Base-by-base conservation (phyloP, 31 red algal genomes). In the Endocladia muricata region DNA sequence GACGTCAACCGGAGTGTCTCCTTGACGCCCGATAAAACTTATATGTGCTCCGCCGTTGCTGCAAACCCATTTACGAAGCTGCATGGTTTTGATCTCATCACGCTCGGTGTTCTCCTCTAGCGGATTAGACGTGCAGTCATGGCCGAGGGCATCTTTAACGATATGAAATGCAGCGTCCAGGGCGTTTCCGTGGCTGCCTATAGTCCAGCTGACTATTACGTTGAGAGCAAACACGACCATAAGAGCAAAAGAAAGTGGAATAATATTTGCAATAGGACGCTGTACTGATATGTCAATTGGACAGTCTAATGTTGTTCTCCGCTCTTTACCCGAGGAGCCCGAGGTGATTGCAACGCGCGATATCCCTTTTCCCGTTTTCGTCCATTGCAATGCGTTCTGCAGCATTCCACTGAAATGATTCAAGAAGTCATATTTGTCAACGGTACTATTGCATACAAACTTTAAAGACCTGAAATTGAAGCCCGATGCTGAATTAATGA, bases 61-160 rank as follows among this genome's bases (percentile, higher is more conserved):
- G 23, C 61, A 67, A 3, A 19, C 3, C 39, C 68, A 72, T 5
- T 72, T 21, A 4, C 41, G 34, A 37, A 72, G 40, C 11, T 23
- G 25, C 0, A 72, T 22, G 15, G 23, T 42, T 33, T 67, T 37
- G 28, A 56, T 34, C 3, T 66, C 81, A 1, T 52, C 33, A 22
- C 28, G 15, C 13, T 43, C 4, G 41, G 1, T 31, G 19, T 17
- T 29, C 29, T 65, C 56, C 44, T 84, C 55, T 11, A 84, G 70
- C 5, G 81, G 81, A 36, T 84, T 84, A 42, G 58, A 62, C 22
- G 68, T 73, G 3, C 33, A 41, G 57, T 84, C 81, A 66, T 68
- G 60, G 25, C 81, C 81, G 8, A 84, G 39, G 3, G 57, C 70
- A 22, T 84, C 81, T 7, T 64, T 73, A 39, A 84, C 48, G 2